Conservation (phyloP, 208 protist species). For the Leishmania amazonensis region DNA sequence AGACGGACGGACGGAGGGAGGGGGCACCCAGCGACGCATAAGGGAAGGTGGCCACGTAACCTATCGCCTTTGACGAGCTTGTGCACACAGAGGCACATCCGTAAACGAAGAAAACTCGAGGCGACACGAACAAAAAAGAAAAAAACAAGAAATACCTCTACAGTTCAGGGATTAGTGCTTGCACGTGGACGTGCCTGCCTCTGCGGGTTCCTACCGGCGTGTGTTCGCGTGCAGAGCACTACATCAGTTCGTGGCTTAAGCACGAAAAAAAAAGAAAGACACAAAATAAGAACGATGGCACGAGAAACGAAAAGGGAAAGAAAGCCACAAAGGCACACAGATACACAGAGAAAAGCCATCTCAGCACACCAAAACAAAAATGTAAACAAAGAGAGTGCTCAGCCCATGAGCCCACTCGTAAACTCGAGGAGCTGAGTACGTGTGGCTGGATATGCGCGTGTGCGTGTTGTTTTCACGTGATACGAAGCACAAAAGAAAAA, state of each 20-base stretch:
- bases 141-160: not conserved
- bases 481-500: not conserved
- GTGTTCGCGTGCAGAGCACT: not conserved
- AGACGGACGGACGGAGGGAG: not conserved
- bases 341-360: not conserved
- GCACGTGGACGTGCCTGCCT: not conserved
- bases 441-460: not conserved
- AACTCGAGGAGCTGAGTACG: conserved; percentile 14
- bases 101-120: not conserved
- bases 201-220: not conserved
- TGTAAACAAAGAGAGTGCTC: not conserved
- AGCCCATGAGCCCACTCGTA: conserved; percentile 18
- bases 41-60: not conserved
- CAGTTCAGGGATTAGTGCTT: not conserved
- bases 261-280: not conserved
- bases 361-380: not conserved
- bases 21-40: not conserved
- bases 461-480: not conserved
- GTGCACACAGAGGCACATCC: not conserved
- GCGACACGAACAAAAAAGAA: not conserved
- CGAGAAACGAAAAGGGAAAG: not conserved
- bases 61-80: not conserved
- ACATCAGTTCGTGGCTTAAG: not conserved
- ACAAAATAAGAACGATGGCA: not conserved
- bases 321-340: not conserved